Evolutionary conservation across 208 protist species (phyloP), one percentile per base, ranked within the genome.

Genomic region (Trypanosomatidae sp.): DNA sequence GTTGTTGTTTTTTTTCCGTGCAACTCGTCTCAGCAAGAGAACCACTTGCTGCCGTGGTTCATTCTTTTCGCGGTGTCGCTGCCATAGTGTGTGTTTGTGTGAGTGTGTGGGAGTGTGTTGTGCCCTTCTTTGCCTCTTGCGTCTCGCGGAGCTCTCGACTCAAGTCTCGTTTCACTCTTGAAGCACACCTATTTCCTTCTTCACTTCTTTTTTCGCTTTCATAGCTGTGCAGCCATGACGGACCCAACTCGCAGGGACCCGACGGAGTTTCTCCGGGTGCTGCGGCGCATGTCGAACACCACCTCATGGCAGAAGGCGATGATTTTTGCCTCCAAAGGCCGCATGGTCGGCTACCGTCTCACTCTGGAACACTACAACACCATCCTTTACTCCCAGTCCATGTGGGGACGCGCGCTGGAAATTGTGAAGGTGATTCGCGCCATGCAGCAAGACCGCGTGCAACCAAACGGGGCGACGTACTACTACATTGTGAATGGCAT

Each of bases 401-500:
- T 97, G 67, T 97, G 93, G 91, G 93, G 93, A 1, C 83, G 93
- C 2, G 93, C 93, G 36, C 71, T 97, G 25, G 93, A 97, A 74
- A 97, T 97, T 71, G 73, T 96, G 36, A 88, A 86, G 50, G 91
- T 97, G 25, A 80, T 97, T 25, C 89, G 91, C 0, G 89, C 91
- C 17, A 97, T 97, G 93, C 84, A 95, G 80, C 82, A 97, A 67
- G 93, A 97, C 60, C 53, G 73, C 9, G 90, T 97, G 60, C 93
- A 96, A 72, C 89, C 90, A 0, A 94, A 97, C 80, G 91, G 91
- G 13, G 91, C 90, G 13, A 93, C 86, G 10, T 97, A 97, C 78
- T 97, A 97, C 77, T 97, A 97, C 80, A 91, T 97, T 52, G 84
- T 91, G 19, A 97, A 97, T 67, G 93, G 93, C 47, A 97, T 97